Evolutionary conservation across 2,329 filamentous ascomycete species (phyloP), one percentile per base, ranked within the genome.

Genomic region (Pseudocercospora vitis): DNA sequence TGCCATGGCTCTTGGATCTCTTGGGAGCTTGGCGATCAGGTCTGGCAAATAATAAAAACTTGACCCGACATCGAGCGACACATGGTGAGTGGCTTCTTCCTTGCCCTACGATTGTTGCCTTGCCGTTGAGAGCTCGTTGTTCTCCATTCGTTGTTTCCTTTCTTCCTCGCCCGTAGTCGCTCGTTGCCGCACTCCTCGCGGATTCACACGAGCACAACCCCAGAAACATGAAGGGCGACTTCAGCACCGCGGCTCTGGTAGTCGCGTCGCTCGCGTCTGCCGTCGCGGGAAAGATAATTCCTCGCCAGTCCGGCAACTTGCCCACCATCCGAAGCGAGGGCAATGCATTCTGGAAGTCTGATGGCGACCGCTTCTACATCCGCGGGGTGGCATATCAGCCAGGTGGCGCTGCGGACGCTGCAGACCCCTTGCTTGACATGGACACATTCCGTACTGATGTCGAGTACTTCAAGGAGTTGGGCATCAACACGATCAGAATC

Each of bases 401-500:
- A 61, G 81, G 81, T 67, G 85, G 84, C 57, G 79, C 83, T 12
- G 83, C 82, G 48, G 73, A 85, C 46, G 73, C 82, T 31, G 73
- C 75, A 48, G 91, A 96, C 68, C 89, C 91, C 58, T 84, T 96
- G 49, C 84, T 88, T 57, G 85, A 95, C 65, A 68, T 77, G 23
- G 73, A 73, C 1, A 74, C 80, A 65, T 95, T 91, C 81, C 79
- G 81, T 69, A 87, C 90, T 61, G 90, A 95, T 68, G 87, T 95
- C 64, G 74, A 77, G 53, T 78, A 88, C 68, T 95, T 96, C 83
- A 82, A 88, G 77, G 81, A 89, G 60, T 80, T 96, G 45, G 89
- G 90, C 48, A 78, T 95, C 75, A 96, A 96, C 79, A 89, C 89
- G 14, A 81, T 96, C 70, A 89, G 91, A 72, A 87, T 95, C 59